phyloP scores from a whole-genome alignment of 1,139 yeast genomes.

The Pneumocystis sp. region DNA sequence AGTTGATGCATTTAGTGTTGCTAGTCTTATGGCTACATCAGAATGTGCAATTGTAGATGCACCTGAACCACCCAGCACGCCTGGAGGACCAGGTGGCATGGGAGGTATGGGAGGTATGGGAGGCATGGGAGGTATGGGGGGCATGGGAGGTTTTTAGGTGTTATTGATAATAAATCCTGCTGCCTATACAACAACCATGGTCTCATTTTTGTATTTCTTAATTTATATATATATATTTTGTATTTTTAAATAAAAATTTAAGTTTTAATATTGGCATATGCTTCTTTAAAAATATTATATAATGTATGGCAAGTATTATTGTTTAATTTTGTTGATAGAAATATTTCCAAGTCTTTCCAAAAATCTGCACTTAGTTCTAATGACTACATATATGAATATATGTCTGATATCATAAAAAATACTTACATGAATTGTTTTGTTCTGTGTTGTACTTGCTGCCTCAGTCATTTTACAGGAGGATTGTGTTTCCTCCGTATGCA shows the following conservation, averaged over 20 bases:
- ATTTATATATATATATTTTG: background rate
- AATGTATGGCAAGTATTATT: background rate
- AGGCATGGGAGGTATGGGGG: conserved; percentile 13
- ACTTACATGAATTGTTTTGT: background rate
- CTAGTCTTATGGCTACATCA: conserved; percentile 92
- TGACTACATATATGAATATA: background rate
- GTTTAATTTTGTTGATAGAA: background rate
- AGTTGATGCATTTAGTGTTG: conserved; percentile 96
- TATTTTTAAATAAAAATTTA: background rate
- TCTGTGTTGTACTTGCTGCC: background rate
- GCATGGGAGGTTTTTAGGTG: conserved; percentile 3
- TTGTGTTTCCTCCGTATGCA: background rate
- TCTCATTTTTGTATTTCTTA: background rate
- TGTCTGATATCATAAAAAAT: background rate
- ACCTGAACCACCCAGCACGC: conserved; percentile 69
- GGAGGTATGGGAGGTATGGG: conserved; percentile 36
- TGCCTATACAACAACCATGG: background rate
- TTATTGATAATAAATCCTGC: background rate
- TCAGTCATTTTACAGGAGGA: background rate
- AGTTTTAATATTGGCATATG: background rate
- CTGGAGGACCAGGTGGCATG: conserved; percentile 46
- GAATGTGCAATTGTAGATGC: conserved; percentile 98
- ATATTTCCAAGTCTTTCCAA: background rate
- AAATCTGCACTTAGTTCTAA: background rate
- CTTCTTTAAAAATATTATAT: background rate